phyloP scores from a whole-genome alignment of 352 stramenopile genomes.

The Globisporangium heterothallicum region DNA sequence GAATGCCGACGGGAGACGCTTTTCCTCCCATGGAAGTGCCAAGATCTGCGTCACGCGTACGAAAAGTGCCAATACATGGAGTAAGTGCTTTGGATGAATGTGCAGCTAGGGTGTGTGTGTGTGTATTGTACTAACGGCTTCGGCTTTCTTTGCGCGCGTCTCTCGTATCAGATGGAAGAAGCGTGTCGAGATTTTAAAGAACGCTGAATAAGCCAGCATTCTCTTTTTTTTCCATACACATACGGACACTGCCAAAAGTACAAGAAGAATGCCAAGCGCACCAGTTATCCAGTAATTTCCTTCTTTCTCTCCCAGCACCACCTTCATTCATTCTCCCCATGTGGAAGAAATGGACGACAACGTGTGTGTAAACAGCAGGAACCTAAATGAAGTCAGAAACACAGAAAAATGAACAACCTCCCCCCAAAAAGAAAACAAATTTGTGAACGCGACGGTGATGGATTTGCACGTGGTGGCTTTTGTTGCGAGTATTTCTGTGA shows the following conservation, averaged over 20 bases:
- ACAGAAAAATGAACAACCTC: too few relatives aligned
- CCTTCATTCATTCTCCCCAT: too few relatives aligned
- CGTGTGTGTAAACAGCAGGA: too few relatives aligned
- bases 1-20: constrained; percentile 92
- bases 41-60: constrained; percentile 96
- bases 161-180: constrained; percentile 65
- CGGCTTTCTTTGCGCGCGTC: background rate
- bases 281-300: too few relatives aligned
- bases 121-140: background rate
- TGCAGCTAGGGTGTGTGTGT: background rate
- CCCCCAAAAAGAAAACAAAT: too few relatives aligned
- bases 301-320: too few relatives aligned
- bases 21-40: constrained; percentile 94
- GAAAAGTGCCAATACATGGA: constrained; percentile 98
- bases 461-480: too few relatives aligned
- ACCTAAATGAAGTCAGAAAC: too few relatives aligned
- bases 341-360: too few relatives aligned
- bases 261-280: background rate
- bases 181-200: constrained; percentile 76
- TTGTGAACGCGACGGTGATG: too few relatives aligned
- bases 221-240: background rate
- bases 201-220: constrained; percentile 36
- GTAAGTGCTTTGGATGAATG: too few relatives aligned
- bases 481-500: too few relatives aligned
- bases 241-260: background rate